phyloP scores from a whole-genome alignment of 2,329 filamentous ascomycete genomes.

The Phaeophleospora eucalypticola region DNA sequence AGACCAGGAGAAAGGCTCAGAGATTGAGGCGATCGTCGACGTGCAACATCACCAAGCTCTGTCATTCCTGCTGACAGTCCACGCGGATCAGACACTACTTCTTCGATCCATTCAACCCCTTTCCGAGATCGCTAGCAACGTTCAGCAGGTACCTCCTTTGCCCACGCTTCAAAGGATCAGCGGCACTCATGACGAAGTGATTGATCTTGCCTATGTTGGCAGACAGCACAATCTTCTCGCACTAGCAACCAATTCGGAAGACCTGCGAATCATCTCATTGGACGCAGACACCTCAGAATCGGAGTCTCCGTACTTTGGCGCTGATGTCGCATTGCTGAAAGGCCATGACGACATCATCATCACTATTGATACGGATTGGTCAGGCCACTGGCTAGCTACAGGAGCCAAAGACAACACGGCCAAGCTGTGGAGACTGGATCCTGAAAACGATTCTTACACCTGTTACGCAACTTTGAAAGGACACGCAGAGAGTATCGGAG shows the following conservation, averaged over 20 bases:
- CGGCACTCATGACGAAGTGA: slow-evolving; percentile 95
- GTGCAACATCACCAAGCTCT: slow-evolving; percentile 63
- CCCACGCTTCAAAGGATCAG: slow-evolving; percentile 73
- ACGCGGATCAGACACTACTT: slow-evolving; percentile 82
- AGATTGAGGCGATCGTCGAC: slow-evolving; percentile 66
- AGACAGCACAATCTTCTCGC: slow-evolving; percentile 77
- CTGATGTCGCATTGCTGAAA: slow-evolving; percentile 78
- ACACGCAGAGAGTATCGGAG: slow-evolving; percentile 89
- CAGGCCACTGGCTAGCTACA: slow-evolving; percentile 92
- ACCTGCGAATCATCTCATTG: slow-evolving; percentile 80
- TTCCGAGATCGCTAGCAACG: slow-evolving; percentile 15
- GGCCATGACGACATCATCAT: slow-evolving; percentile 96
- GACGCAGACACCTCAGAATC: slow-evolving; percentile 24
- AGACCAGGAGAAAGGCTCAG: slow-evolving; percentile 60
- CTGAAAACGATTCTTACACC: slow-evolving; percentile 66
- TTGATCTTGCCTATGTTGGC: slow-evolving; percentile 84
- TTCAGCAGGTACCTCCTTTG: slow-evolving; percentile 39
- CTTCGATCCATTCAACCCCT: slow-evolving; percentile 60
- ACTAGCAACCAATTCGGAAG: slow-evolving; percentile 91
- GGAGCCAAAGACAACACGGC: slow-evolving; percentile 97
- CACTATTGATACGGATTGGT: slow-evolving; percentile 91
- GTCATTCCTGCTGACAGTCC: slow-evolving; percentile 72
- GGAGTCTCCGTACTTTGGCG: slow-evolving; percentile 66
- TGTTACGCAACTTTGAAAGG: slow-evolving; percentile 82
- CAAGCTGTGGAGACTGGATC: slow-evolving; percentile 82